phyloP scores from a whole-genome alignment of 73 alveolate species.

The Paramecium pentaurelia region DNA sequence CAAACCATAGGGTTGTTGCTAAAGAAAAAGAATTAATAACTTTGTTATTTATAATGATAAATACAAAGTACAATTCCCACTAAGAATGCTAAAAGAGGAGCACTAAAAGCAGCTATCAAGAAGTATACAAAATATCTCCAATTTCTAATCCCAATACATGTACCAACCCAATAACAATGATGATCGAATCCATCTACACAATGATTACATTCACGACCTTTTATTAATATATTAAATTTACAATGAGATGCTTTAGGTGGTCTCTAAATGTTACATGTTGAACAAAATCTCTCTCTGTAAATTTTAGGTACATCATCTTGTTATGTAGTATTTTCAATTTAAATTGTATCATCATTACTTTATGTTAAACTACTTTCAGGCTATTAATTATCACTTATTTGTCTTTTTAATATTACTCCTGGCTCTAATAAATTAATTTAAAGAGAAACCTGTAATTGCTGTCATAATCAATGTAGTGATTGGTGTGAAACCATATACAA shows the following conservation, averaged over 20 bases:
- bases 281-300: constrained; percentile 71
- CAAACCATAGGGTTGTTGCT: background rate
- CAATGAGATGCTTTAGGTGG: constrained; percentile 98
- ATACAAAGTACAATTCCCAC: background rate
- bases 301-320: background rate
- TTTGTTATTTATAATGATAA: background rate
- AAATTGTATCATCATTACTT: background rate
- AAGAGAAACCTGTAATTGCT: background rate
- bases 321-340: background rate
- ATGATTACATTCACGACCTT: constrained; percentile 77
- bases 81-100: background rate
- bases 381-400: background rate
- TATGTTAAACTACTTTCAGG: background rate
- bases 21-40: background rate
- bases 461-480: background rate
- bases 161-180: constrained; percentile 54
- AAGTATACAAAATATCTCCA: constrained; percentile 41
- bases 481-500: background rate
- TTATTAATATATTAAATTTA: background rate
- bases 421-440: constrained; percentile 7
- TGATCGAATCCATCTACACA: constrained; percentile 96
- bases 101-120: background rate
- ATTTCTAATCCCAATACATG: constrained; percentile 53
- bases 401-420: background rate
- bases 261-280: constrained; percentile 86